Percentiles rank a stretch among this genome's conserved stretches.
These are phyloP conservation scores for Annulohypoxylon bovei DNA, from an alignment of 495 filamentous ascomycete genomes.

Conservation along the genomic window DNA sequence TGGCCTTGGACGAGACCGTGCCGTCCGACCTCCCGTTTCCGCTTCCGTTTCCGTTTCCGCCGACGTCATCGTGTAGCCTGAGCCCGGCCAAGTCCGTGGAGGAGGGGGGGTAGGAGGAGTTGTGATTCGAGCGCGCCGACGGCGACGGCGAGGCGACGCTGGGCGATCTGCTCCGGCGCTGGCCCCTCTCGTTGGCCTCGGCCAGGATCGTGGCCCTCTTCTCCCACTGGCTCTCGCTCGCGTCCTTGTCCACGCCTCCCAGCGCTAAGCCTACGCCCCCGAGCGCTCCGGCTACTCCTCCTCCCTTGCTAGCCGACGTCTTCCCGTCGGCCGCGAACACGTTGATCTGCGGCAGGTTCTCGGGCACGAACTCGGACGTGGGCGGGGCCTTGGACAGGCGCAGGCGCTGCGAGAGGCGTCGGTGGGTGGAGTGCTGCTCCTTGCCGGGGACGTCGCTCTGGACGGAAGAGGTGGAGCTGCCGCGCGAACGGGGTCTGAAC, in stretches of 20 bases:
- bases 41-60: constrained; percentile 1
- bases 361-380: constrained; percentile 78
- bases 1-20: constrained; percentile 57
- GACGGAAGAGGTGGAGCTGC: constrained; percentile 59
- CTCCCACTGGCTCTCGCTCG: constrained; percentile 75
- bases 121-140: constrained; percentile 12
- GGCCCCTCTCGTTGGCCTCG: constrained; percentile 64
- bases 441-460: constrained; percentile 51
- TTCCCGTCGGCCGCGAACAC: constrained; percentile 52
- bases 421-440: constrained; percentile 45
- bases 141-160: constrained; percentile 41
- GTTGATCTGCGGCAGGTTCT: constrained; percentile 78
- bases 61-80: constrained; percentile 31
- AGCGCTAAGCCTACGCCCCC: constrained; percentile 6
- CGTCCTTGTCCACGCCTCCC: constrained; percentile 53
- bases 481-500: constrained; percentile 54
- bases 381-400: constrained; percentile 69
- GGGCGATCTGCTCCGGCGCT: constrained; percentile 52
- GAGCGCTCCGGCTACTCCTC: constrained; percentile 1
- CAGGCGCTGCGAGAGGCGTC: constrained; percentile 74
- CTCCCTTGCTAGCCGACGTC: constrained; percentile 40
- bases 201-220: constrained; percentile 87
- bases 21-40: constrained; percentile 33
- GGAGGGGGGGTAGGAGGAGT: constrained; percentile 32
- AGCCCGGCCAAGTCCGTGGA: constrained; percentile 37